Evolutionary conservation across 2,329 filamentous ascomycete genomes (phyloP).

Genomic region (Volutella citrinella): DNA sequence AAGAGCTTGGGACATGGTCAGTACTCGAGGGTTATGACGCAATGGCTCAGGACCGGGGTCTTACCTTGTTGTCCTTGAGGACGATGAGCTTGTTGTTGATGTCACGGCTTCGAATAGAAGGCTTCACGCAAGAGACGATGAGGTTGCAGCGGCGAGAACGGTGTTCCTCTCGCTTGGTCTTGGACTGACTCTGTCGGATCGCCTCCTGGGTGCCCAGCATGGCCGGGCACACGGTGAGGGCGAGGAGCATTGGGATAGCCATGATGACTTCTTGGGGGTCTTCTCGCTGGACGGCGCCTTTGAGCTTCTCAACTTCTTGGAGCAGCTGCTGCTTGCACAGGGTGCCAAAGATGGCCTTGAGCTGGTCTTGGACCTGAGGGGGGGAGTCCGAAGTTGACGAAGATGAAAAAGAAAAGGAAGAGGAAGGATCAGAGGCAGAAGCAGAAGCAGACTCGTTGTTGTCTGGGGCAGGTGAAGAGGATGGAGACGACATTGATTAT

Average conservation of each 20-base stretch:
- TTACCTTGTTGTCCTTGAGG: slow-evolving; percentile 41
- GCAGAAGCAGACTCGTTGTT: slow-evolving; percentile 12
- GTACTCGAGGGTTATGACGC: too few relatives aligned
- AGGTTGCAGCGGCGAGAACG: slow-evolving; percentile 47
- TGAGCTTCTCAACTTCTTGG: slow-evolving; percentile 25
- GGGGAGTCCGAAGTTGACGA: slow-evolving; percentile 9
- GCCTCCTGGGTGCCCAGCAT: slow-evolving; percentile 46
- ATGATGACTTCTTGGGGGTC: slow-evolving; percentile 26
- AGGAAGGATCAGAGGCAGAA: slow-evolving; percentile 5
- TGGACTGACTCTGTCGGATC: slow-evolving; percentile 45
- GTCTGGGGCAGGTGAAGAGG: slow-evolving; percentile 9
- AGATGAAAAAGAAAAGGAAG: slow-evolving; percentile 10
- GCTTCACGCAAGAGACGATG: slow-evolving; percentile 44
- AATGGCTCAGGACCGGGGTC: too few relatives aligned
- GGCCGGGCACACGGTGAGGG: slow-evolving; percentile 30
- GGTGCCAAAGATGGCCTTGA: slow-evolving; percentile 20
- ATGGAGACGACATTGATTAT: slow-evolving; percentile 20
- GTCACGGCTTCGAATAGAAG: slow-evolving; percentile 39
- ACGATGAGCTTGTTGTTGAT: slow-evolving; percentile 45
- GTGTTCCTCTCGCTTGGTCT: slow-evolving; percentile 44
- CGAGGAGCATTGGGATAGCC: slow-evolving; percentile 27
- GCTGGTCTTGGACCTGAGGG: slow-evolving; percentile 12
- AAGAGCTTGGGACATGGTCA: slow-evolving; percentile 21
- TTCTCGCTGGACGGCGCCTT: slow-evolving; percentile 21
- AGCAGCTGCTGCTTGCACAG: slow-evolving; percentile 23